Base-by-base conservation (phyloP, 2,329 filamentous ascomycete genomes). In the Thielaviopsis musarum region DNA sequence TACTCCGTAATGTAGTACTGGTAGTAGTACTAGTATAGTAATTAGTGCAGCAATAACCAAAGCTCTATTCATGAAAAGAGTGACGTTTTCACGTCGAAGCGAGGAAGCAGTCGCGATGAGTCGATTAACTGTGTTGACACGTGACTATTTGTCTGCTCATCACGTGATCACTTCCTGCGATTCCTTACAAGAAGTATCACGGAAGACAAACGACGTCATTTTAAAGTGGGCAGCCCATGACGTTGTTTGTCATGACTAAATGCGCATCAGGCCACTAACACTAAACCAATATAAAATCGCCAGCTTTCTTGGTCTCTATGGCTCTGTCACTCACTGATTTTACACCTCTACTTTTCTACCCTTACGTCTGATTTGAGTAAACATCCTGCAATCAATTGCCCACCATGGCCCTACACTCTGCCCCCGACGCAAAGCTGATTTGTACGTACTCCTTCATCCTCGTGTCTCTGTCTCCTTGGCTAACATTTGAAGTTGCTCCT, bases 401-500 rank as follows among this genome's bases (percentile, higher is more conserved):
- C n/a, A 49, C n/a, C 17, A 49, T 49, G 45, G 45, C 45, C n/a
- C 45, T 49, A 3, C 45, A 49, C 45, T 49, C 45, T 21, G 45
- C 45, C 7, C 45, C 45, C 5, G 45, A 49, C n/a, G 45, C 45
- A 19, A 49, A 49, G n/a, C 45, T 49, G n/a, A 49, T 49, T 49
- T 49, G 45, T 49, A 21, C 9, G 45, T 49, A 49, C 6, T 21
- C 7, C 5, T n/a, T 21, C n/a, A 21, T 10, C 7, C 45, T 13
- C 5, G 5, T 48, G n/a, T 49, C 2, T 34, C 30, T 34, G 4
- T 10, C 30, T 10, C 17, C 5, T 6, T 21, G 4, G 9, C 45
- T 49, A 19, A 49, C 45, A 10, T 2, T 10, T 21, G 6, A 61
- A 79, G 80, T 88, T 71, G 84, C 85, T 5, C 84, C 85, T 3